Evolutionary conservation across 129 eudicot species (phyloP).

Genomic region (Flaveria bidentis): DNA sequence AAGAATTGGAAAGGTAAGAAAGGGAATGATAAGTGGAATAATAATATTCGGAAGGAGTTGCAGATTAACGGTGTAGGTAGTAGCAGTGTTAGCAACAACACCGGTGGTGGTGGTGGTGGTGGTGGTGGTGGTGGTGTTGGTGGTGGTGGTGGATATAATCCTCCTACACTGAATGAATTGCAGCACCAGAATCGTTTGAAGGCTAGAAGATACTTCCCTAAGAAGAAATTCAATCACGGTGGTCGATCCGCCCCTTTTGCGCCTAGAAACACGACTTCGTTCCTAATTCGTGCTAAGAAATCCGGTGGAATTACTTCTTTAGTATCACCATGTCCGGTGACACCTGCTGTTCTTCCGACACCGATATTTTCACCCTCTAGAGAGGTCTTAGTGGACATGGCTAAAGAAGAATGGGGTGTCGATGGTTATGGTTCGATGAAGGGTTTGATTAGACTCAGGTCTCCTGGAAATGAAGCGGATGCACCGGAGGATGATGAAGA

Average conservation of each 20-base stretch:
- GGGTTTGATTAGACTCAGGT: slow-evolving; percentile 53
- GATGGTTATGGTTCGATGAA: slow-evolving; percentile 81
- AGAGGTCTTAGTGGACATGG: slow-evolving; percentile 62
- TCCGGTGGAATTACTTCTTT: slow-evolving; percentile 77
- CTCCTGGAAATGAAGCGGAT: slow-evolving; percentile 65
- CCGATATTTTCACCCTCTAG: slow-evolving; percentile 66
- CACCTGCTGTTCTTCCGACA: slow-evolving; percentile 83
- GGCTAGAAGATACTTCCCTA: slow-evolving; percentile 63
- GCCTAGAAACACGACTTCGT: slow-evolving; percentile 84
- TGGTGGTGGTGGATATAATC: slow-evolving; percentile 50
- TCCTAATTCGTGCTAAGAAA: slow-evolving; percentile 77
- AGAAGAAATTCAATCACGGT: slow-evolving; percentile 57
- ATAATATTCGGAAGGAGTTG: slow-evolving; percentile 37
- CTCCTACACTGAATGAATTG: slow-evolving; percentile 64
- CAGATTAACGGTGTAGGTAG: slow-evolving; percentile 17
- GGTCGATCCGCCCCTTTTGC: slow-evolving; percentile 72
- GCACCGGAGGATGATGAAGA: slow-evolving; percentile 62
- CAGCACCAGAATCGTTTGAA: slow-evolving; percentile 78
- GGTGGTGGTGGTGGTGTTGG: slow-evolving; percentile 36
- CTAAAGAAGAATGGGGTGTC: slow-evolving; percentile 63
- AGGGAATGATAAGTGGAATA: slow-evolving; percentile 49
- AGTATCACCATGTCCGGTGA: slow-evolving; percentile 83
- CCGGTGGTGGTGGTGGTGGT: slow-evolving; percentile 33
- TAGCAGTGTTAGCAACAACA: slow-evolving; percentile 20
- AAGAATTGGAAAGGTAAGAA: slow-evolving; percentile 86